These are phyloP conservation scores for Xylariomycetidae sp. DNA, from an alignment of 2,329 filamentous ascomycete genomes.

Conservation along the genomic window DNA sequence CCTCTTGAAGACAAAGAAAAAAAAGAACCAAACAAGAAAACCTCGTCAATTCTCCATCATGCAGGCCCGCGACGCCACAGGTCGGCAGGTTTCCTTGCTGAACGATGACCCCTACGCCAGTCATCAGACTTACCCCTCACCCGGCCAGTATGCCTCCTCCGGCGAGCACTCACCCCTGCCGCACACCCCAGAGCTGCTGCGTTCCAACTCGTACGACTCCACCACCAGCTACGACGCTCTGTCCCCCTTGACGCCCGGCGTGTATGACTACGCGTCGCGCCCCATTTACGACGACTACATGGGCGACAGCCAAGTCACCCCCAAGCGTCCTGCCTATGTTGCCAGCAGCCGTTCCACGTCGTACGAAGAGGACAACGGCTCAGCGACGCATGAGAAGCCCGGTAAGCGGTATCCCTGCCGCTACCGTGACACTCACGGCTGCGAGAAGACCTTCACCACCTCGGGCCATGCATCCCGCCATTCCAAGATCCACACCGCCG, in stretches of 20 bases:
- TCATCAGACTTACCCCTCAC: constrained; percentile 27
- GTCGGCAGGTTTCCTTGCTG: constrained; percentile 53
- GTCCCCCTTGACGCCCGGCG: constrained; percentile 50
- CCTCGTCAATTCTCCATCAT: constrained; percentile 36
- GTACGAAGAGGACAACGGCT: constrained; percentile 45
- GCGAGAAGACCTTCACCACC: constrained; percentile 76
- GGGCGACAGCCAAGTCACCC: constrained; percentile 22
- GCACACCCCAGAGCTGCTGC: constrained; percentile 50
- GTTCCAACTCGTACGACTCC: constrained; percentile 57
- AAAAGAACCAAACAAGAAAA: too few species aligned
- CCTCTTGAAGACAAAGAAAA: too few species aligned
- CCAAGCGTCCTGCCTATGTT: constrained; percentile 36
- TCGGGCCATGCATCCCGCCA: constrained; percentile 81
- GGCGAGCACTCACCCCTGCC: constrained; percentile 39
- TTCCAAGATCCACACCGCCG: constrained; percentile 76
- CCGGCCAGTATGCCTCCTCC: constrained; percentile 31
- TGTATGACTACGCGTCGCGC: constrained; percentile 35
- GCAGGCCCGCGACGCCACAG: constrained; percentile 50
- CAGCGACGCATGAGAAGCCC: constrained; percentile 37
- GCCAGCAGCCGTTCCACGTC: constrained; percentile 41
- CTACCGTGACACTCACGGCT: constrained; percentile 63
- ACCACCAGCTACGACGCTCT: constrained; percentile 48
- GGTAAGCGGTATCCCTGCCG: constrained; percentile 70
- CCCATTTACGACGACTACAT: constrained; percentile 31
- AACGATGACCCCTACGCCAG: constrained; percentile 44